A percentile compares a stretch with the other conserved stretches of the same genome.
Evolutionary conservation across 1,284 basidiomycete species (phyloP).

Genomic region (Heterobasidion annosum): DNA sequence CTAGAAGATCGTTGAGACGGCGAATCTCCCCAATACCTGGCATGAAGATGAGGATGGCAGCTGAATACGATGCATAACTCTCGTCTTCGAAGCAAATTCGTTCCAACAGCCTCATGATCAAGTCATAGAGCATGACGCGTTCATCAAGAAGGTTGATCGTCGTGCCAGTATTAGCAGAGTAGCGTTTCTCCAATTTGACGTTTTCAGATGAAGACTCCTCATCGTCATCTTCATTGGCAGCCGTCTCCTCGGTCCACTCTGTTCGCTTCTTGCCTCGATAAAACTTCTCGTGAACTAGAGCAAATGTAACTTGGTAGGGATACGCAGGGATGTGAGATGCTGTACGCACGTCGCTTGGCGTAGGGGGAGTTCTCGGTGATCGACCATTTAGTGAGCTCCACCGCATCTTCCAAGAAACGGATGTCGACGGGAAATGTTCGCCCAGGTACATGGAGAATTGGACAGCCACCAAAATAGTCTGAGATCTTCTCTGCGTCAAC

Average conservation of each 20-base stretch:
- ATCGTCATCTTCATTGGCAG: constrained; percentile 61
- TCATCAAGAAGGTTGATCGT: constrained; percentile 90
- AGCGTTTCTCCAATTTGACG: constrained; percentile 62
- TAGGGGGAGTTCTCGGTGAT: constrained; percentile 84
- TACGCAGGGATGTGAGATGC: constrained; percentile 1
- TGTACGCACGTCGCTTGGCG: constrained; percentile 56
- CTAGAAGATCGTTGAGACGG: constrained; percentile 76
- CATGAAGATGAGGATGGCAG: constrained; percentile 89
- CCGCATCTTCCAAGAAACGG: constrained; percentile 86
- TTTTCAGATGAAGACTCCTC: constrained; percentile 38
- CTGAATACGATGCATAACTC: constrained; percentile 53
- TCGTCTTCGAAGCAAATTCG: constrained; percentile 73
- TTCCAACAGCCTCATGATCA: constrained; percentile 84
- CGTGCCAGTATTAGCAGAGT: constrained; percentile 63
- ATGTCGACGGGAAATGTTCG: constrained; percentile 95
- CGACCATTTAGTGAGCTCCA: constrained; percentile 82
- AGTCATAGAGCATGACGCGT: constrained; percentile 82
- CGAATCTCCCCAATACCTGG: constrained; percentile 93
- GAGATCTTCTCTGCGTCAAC: constrained; percentile 93
- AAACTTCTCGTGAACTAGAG: constrained; percentile 52
- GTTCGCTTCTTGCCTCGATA: constrained; percentile 50
- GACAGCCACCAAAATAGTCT: constrained; percentile 88
- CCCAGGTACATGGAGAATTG: constrained; percentile 85
- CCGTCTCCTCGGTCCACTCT: constrained; percentile 71
- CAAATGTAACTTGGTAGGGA: not conserved